Evolutionary conservation across 768 basidiomycete species (phyloP), one percentile per base, ranked within the genome.

Genomic region (Amylocystis lapponica): DNA sequence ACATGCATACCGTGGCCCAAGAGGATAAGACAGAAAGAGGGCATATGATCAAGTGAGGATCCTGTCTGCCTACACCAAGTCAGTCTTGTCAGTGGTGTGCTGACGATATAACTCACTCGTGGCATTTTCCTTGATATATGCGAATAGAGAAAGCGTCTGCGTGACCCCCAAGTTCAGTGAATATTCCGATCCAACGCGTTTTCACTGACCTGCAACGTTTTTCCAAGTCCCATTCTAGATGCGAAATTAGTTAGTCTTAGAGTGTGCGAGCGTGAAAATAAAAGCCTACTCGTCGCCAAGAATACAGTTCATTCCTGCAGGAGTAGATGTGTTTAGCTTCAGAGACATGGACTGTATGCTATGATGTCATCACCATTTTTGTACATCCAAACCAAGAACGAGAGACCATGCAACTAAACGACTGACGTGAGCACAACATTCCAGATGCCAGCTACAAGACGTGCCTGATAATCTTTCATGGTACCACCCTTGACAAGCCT

Each of bases 401-500:
- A 76, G 30, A 86, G 63, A 2, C 85, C 85, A 43, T 73, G 70
- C 30, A 85, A 66, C 76, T 75, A 48, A 4, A 3, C 27, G 19
- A 14, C 5, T n/a, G 5, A 41, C 2, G n/a, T 27, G 12, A 51
- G 35, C 27, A 31, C 16, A 36, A 34, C 8, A 7, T 19, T 13
- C 4, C 12, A 32, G 8, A 44, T 4, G 17, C 4, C 13, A n/a
- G 6, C 12, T 14, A 20, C 19, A 5, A 10, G 11, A 49, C 64
- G 5, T 29, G 75, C 76, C 68, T 87, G 85, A 60, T 86, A 86
- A 41, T 79, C 80, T 58, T 86, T 86, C 72, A 86, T 76, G 20
- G 66, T 60, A 13, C 82, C 85, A 8, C 71, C 73, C 14, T 63
- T 62, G 22, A 86, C 66, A 29, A 75, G 60, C 5, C 52, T 45